Evolutionary conservation across 176 grass and related monocot genomes (phyloP).

Genomic region (Pontederia crassipes): DNA sequence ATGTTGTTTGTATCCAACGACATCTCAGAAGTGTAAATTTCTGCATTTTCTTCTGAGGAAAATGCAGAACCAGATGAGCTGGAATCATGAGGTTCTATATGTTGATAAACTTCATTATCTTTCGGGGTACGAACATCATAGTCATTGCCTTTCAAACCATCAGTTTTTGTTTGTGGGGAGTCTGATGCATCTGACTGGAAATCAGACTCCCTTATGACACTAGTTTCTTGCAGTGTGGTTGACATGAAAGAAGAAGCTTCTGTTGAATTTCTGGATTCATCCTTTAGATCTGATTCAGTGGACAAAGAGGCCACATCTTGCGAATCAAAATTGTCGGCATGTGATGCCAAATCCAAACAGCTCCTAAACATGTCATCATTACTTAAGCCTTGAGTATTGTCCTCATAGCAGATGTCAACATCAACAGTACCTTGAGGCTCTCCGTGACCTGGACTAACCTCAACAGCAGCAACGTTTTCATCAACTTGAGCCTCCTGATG

Average conservation of each 20-base stretch:
- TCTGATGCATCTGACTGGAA: constrained; percentile 26
- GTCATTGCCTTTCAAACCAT: constrained; percentile 19
- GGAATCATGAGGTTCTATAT: background rate
- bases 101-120: background rate
- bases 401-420: constrained; percentile 13
- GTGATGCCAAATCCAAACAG: constrained; percentile 69
- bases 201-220: constrained; percentile 18
- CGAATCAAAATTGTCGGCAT: constrained; percentile 39
- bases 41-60: constrained; percentile 15
- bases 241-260: constrained; percentile 33
- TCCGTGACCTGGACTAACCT: background rate
- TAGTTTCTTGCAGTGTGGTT: constrained; percentile 25
- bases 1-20: constrained; percentile 7
- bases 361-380: constrained; percentile 74
- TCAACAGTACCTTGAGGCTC: background rate
- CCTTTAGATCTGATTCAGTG: constrained; percentile 14
- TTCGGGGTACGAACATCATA: constrained; percentile 12
- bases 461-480: constrained; percentile 6
- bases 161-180: constrained; percentile 18
- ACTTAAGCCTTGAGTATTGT: constrained; percentile 27
- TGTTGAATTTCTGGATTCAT: background rate
- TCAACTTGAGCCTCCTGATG: constrained; percentile 8
- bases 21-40: constrained; percentile 19
- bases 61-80: constrained; percentile 23
- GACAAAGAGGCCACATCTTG: constrained; percentile 37